phyloP scores from a whole-genome alignment of 441 rosid species.

The Rhodomyrtus psidioides region DNA sequence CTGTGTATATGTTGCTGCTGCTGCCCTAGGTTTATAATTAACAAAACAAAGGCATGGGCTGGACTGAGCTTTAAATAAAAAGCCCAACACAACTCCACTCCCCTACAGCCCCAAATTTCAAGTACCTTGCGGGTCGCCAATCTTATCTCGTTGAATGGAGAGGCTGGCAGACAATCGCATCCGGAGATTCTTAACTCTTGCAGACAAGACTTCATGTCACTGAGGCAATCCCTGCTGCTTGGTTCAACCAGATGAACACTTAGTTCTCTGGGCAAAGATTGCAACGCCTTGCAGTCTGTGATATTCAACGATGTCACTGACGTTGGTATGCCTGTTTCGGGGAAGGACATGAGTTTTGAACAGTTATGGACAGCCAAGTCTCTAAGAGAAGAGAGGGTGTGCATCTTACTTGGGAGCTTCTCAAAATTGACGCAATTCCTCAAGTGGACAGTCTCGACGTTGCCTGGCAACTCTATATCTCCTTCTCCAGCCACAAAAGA shows the following conservation, averaged over 20 bases:
- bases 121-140: neutral
- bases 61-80: no score
- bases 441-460: neutral
- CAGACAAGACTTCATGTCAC: neutral
- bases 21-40: no score
- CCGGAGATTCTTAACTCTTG: accelerated
- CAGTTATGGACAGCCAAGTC: accelerated
- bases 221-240: neutral
- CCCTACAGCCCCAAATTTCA: accelerated
- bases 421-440: accelerated
- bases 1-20: no score
- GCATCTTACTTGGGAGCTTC: neutral
- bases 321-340: accelerated
- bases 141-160: neutral
- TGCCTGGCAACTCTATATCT: neutral
- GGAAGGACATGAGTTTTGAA: neutral
- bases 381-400: neutral
- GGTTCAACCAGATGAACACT: neutral
- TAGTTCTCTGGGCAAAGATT: neutral
- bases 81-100: no score
- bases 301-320: neutral
- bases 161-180: neutral
- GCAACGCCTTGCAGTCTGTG: accelerated
- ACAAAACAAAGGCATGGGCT: no score
- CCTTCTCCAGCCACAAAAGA: neutral